Evolutionary conservation across 192 early-diverging fungal species (phyloP).

Genomic region (Allomyces macrogynus): DNA sequence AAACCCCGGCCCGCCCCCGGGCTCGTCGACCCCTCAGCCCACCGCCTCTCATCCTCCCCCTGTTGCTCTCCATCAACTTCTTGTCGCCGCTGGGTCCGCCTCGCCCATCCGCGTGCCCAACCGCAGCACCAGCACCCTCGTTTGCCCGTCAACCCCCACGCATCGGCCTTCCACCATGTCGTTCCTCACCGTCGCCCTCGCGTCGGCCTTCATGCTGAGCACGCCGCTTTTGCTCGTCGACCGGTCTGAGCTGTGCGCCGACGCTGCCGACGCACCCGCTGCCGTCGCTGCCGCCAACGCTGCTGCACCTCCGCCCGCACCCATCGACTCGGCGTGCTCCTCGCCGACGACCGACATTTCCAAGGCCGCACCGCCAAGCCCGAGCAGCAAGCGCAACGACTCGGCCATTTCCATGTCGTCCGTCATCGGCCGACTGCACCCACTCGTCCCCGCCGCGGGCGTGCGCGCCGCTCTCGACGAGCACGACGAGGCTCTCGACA

Average conservation of each 20-base stretch:
- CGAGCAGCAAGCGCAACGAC: neutral
- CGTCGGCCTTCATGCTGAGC: neutral
- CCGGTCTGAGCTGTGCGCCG: neutral
- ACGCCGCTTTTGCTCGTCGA: neutral
- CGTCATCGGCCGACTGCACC: neutral
- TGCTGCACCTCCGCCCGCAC: neutral
- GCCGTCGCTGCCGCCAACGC: neutral
- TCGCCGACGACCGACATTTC: neutral
- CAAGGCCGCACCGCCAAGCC: no score
- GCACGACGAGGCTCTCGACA: neutral
- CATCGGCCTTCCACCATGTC: neutral
- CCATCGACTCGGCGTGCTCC: neutral
- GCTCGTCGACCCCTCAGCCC: no score
- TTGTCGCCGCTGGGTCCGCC: no score
- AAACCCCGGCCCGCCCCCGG: no score
- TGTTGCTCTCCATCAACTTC: no score
- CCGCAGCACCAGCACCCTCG: no score
- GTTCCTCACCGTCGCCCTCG: neutral
- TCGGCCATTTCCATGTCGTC: neutral
- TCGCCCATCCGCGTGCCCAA: no score
- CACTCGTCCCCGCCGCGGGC: no score
- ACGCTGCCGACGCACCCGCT: neutral
- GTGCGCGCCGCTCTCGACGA: no score
- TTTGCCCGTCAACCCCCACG: no score
- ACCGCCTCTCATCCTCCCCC: no score